Base-by-base conservation (phyloP, 129 eudicot genomes). In the Arctium lappa region DNA sequence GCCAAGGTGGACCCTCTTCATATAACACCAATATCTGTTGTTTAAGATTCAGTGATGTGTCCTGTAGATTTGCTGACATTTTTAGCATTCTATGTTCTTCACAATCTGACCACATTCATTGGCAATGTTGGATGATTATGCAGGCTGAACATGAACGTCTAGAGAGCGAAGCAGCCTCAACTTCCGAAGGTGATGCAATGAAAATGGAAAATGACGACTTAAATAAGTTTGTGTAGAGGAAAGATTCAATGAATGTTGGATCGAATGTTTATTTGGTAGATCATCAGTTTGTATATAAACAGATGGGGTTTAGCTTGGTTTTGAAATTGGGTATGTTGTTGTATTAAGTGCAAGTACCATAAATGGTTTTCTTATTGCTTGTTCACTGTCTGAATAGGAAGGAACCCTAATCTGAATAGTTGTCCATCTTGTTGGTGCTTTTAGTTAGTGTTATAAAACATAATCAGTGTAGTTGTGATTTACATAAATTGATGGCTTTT, bases 141-240 rank as follows among this genome's bases (percentile, higher is more conserved):
- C 92, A 93, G 98, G 98, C 97, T 30, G 91, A 90, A 82, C 89
- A 75, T 30, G 88, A 81, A 73, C 86, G 82, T 34, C 73, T 76
- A n/a, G 90, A 84, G 60, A 87, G 74, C 4, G 90, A 85, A 86
- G 80, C 82, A 39, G 73, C 74, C 42, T 85, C 91, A 44, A 82
- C 81, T 73, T 82, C 89, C 16, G 83, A 75, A 53, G 73, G 72
- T 62, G 84, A 79, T 63, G 50, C 77, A 18, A 77, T 87, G 81
- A 30, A 74, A 11, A 84, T 85, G 91, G 89, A 88, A 74, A 83
- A 80, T 60, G 80, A 88, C 15, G 80, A 75, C 22, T 15, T 42
- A 40, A 80, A 75, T 83, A 73, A 76, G 75, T 85, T 79, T 31
- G 16, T 80, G 39, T 69, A 75, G 80, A 40, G 48, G 75, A 27